These are phyloP conservation scores for Podila horticola DNA, from an alignment of 192 early-diverging fungal species.

Conservation along the genomic window DNA sequence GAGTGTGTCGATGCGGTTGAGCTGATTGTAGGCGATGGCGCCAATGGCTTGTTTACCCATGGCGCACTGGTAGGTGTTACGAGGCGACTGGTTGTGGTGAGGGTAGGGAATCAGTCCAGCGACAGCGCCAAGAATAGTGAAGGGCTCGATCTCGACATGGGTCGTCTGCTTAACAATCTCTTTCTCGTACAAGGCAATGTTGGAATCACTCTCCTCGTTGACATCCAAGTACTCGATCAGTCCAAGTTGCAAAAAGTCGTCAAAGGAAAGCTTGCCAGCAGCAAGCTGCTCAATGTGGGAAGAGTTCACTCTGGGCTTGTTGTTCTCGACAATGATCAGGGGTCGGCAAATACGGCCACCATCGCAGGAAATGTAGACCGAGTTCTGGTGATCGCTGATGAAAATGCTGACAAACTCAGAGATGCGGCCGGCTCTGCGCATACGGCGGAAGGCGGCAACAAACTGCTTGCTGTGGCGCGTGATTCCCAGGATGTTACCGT, in stretches of 20 bases:
- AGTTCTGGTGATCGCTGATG: slow-evolving; percentile 81
- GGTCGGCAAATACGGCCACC: slow-evolving; percentile 97
- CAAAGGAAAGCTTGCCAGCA: slow-evolving; percentile 73
- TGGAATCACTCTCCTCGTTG: slow-evolving; percentile 97
- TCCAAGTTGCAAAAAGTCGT: slow-evolving; percentile 91
- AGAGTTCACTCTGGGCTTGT: slow-evolving; percentile 69
- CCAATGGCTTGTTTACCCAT: slow-evolving; percentile 99
- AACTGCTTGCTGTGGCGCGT: slow-evolving; percentile 85
- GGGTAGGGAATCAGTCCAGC: slow-evolving; percentile 99
- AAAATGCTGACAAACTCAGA: slow-evolving; percentile 93
- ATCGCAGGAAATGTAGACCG: slow-evolving; percentile 94
- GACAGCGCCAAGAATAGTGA: slow-evolving; percentile 94
- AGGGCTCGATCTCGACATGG: slow-evolving; percentile 96
- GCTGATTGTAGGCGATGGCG: slow-evolving; percentile 94
- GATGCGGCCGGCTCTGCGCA: slow-evolving; percentile 89
- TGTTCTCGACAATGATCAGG: slow-evolving; percentile 93
- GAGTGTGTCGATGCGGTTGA: slow-evolving; percentile 94
- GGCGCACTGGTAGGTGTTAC: slow-evolving; percentile 98
- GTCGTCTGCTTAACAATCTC: slow-evolving; percentile 90
- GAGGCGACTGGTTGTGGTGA: slow-evolving; percentile 98
- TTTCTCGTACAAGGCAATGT: slow-evolving; percentile 90
- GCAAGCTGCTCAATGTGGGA: slow-evolving; percentile 69
- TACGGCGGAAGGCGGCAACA: slow-evolving; percentile 84
- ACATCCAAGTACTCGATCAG: slow-evolving; percentile 97
- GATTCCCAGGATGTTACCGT: slow-evolving; percentile 93